Conservation (phyloP, 441 rosid species). For the Bruguiera hainesii region DNA sequence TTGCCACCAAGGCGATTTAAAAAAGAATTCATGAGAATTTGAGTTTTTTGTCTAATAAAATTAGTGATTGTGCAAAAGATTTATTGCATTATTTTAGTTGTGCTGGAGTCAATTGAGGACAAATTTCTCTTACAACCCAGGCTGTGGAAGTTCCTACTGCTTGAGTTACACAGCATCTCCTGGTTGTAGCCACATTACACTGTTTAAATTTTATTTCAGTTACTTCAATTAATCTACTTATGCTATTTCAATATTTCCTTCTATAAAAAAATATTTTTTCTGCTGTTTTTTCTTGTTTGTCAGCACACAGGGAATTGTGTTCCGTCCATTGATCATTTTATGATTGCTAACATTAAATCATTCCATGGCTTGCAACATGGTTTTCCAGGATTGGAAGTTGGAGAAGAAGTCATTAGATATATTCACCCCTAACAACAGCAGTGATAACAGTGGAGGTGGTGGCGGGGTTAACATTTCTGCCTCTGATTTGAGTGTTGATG, state of each 20-base stretch:
- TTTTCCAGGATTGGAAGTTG: constrained; percentile 77
- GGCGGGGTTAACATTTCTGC: constrained; percentile 31
- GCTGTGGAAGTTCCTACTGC: too few relatives aligned
- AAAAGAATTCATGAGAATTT: background rate
- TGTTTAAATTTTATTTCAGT: too few relatives aligned
- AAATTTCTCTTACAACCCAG: too few relatives aligned
- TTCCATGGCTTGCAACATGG: background rate
- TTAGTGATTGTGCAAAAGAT: background rate
- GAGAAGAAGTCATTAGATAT: constrained; percentile 95
- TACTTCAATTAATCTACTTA: too few relatives aligned
- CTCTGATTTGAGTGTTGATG: constrained; percentile 51
- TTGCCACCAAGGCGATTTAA: background rate
- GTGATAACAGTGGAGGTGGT: constrained; percentile 36
- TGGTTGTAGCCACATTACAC: too few relatives aligned
- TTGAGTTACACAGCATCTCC: too few relatives aligned
- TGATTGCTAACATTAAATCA: background rate
- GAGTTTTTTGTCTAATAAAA: background rate
- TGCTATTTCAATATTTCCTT: too few relatives aligned
- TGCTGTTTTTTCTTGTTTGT: background rate
- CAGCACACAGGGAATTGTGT: background rate
- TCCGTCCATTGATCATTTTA: background rate
- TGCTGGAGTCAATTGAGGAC: too few relatives aligned
- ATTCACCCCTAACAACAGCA: constrained; percentile 48
- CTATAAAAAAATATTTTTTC: background rate
- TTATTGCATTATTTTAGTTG: too few relatives aligned